Base-by-base conservation (phyloP, 164 flowering plant genomes). In the Nymphaea thermarum region DNA sequence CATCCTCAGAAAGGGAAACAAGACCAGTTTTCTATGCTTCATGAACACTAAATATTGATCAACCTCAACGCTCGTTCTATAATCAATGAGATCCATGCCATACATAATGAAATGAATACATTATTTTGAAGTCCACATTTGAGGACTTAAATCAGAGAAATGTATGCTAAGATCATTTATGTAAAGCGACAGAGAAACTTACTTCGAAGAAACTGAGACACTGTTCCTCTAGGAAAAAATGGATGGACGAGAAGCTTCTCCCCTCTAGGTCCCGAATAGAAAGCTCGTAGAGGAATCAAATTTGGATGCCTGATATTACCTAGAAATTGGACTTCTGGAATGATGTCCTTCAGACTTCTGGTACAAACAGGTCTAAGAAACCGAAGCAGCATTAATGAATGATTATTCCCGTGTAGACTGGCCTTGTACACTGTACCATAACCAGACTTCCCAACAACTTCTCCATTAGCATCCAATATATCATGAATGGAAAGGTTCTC, bases 191-290 rank as follows among this genome's bases (percentile, higher is more conserved):
- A 4, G 4, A 2, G 15, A 4, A 6, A 45, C 62, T 71, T 72
- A 93, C 98, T 93, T 87, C 82, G 73, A 18, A 90, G 75, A 75
- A 91, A 87, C 72, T 86, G 85, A 8, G 86, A 81, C 65, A 94
- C 84, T 78, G 79, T 90, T 6, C 96, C 87, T 25, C 51, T 66
- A 17, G 75, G 53, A 71, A 79, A 84, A 70, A 86, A 94, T 0
- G 99, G 98, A 84, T 86, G 82, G 76, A 94, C 85, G 15, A 94
- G 80, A 64, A 94, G 91, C 82, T 86, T 91, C 76, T 94, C 99
- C 5, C 98, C 99, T 77, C 89, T 84, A 0, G 86, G 73, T 15
- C 99, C 99, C 0, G 86, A 79, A 71, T 91, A 91, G 69, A 86
- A 86, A 4, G 91, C 99, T 65, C 68, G 73, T 67, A 94, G 81